Conservation (phyloP, 805 yeast genomes). For the Lipomyces yamanashiensis region DNA sequence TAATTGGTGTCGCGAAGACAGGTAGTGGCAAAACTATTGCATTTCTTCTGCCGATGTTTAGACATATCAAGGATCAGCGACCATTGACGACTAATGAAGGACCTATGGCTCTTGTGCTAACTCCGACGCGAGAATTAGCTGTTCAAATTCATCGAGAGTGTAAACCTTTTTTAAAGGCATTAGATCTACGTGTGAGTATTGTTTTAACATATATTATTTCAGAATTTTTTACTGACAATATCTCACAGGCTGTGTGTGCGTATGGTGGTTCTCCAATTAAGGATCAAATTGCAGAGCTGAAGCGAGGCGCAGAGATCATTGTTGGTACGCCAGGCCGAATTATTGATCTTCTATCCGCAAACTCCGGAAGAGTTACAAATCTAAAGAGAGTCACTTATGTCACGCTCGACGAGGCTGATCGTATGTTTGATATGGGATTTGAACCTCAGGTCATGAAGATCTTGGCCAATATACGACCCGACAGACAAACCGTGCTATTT, state of each 20-base stretch:
- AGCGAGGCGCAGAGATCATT: slow-evolving; percentile 75
- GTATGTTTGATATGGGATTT: slow-evolving; percentile 96
- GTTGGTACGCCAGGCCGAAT: slow-evolving; percentile 96
- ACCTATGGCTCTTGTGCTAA: slow-evolving; percentile 76
- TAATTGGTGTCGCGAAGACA: slow-evolving; percentile 93
- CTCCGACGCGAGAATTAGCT: slow-evolving; percentile 94
- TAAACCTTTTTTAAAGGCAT: slow-evolving; percentile 57
- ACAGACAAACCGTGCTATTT: slow-evolving; percentile 84
- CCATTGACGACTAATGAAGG: slow-evolving; percentile 58
- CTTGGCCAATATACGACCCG: slow-evolving; percentile 76
- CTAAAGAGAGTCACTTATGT: slow-evolving; percentile 73
- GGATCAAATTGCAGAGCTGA: slow-evolving; percentile 77
- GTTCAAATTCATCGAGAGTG: slow-evolving; percentile 77
- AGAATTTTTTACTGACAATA: background rate
- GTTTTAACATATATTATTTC: background rate
- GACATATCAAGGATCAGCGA: slow-evolving; percentile 80
- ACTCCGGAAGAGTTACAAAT: slow-evolving; percentile 74
- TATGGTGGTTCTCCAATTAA: slow-evolving; percentile 90
- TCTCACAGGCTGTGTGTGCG: slow-evolving; percentile 64
- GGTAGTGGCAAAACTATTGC: slow-evolving; percentile 97
- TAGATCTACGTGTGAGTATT: slow-evolving; percentile 48
- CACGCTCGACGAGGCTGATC: slow-evolving; percentile 94
- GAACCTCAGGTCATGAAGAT: slow-evolving; percentile 92
- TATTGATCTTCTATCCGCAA: slow-evolving; percentile 84
- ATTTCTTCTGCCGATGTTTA: slow-evolving; percentile 77